Evolutionary conservation across 306 rosid genomes (phyloP).

Genomic region (Clitoria ternatea): DNA sequence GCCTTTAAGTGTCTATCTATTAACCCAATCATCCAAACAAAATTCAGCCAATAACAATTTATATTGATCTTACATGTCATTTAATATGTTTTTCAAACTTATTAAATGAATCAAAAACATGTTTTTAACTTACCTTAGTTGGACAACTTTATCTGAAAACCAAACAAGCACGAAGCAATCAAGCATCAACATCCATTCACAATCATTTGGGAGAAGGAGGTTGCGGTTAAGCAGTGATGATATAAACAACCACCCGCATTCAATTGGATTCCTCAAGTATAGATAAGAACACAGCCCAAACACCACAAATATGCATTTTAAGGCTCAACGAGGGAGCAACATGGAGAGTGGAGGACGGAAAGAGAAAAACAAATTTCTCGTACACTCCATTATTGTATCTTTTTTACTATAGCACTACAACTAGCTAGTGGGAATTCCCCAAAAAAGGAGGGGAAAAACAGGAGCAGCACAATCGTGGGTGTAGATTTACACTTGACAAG

Average conservation of each 20-base stretch:
- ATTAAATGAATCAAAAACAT: no score
- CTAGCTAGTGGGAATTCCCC: slow-evolving; percentile 30
- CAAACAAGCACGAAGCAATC: no score
- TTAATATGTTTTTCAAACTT: no score
- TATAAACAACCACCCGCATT: background rate
- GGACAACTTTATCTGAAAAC: no score
- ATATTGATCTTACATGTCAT: no score
- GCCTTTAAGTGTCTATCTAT: no score
- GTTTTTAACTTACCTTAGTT: no score
- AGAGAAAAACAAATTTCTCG: slow-evolving; percentile 23
- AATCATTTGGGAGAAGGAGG: background rate
- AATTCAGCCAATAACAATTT: no score
- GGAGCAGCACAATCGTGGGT: slow-evolving; percentile 31
- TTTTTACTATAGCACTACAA: slow-evolving; percentile 24
- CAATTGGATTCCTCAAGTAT: background rate
- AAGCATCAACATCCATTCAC: background rate
- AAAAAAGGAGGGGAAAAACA: slow-evolving; percentile 15
- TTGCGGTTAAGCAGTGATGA: background rate
- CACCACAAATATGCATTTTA: slow-evolving; percentile 5
- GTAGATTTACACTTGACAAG: slow-evolving; percentile 57
- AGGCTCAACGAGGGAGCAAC: slow-evolving; percentile 15
- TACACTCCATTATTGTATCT: slow-evolving; percentile 26
- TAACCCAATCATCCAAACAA: no score
- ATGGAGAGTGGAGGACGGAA: background rate
- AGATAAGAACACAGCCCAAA: background rate